Base-by-base conservation (phyloP, 2,329 filamentous ascomycete genomes). In the Herpotrichia juniperi region DNA sequence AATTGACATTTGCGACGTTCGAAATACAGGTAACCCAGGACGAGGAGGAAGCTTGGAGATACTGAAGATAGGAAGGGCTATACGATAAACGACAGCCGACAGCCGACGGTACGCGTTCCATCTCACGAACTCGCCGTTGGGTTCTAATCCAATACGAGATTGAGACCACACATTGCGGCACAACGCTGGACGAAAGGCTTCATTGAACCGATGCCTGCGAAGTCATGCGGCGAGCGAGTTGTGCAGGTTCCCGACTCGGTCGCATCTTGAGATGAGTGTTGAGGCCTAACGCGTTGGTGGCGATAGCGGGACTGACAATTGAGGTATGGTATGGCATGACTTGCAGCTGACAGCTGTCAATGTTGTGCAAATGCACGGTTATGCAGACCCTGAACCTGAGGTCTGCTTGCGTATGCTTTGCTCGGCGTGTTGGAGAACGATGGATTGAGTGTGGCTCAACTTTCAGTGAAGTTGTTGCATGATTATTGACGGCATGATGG, bases 81-180 rank as follows among this genome's bases (percentile, higher is more conserved):
- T 6, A 40, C 19, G 21, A 22, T 24, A 40, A 6, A 12, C 26
- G 26, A 28, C n/a, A n/a, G n/a, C n/a, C n/a, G n/a, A n/a, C n/a
- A n/a, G n/a, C n/a, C n/a, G n/a, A n/a, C 34, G 12, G 17, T 9
- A 34, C 31, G 31, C 31, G 5, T 5, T 16, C 31, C 9, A 19
- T n/a, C 39, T n/a, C n/a, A n/a, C n/a, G n/a, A n/a, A n/a, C n/a
- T n/a, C n/a, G n/a, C n/a, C n/a, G n/a, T n/a, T n/a, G 30, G 30
- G 9, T 9, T 31, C 30, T 31, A 9, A 19, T 10, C 19, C 25
- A 22, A 30, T 17, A 19, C 16, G 31, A 34, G 16, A 47, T 37
- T 25, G 42, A 24, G 46, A 35, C 24, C 31, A 17, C 42, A 47
- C 21, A 52, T 46, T 56, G 49, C 53, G 53, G 53, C 45, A 44